Base-by-base conservation (phyloP, 306 rosid species). In the Pyrus betulifolia region DNA sequence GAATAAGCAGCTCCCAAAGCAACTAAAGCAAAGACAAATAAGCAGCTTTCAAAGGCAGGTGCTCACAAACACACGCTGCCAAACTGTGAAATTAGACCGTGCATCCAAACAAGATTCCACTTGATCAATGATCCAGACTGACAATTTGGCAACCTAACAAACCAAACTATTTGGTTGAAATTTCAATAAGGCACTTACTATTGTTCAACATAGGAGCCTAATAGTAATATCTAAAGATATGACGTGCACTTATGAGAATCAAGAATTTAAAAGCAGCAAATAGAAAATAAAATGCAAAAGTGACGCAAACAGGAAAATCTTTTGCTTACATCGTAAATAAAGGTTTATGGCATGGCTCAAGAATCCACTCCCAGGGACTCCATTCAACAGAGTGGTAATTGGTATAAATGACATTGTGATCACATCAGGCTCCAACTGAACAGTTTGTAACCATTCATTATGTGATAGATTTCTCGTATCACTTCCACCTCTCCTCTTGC, bases 341-440 rank as follows among this genome's bases (percentile, higher is more conserved):
- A 95, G 98, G 82, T 95, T 95, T 77, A 95, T 90, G 78, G 98
- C 98, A 82, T 95, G 98, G 86, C 96, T 92, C 86, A 95, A 87
- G 87, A 95, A 95, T 82, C 98, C 98, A 82, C 98, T 90, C 80
- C 98, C 98, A 0, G 89, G 97, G 46, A 95, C 97, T 82, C 98
- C 98, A 78, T 92, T 92, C 76, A 95, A 81, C 67, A 95, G 82
- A 88, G 98, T 92, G 18, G 97, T 92, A 74, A 95, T 85, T 62
- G 98, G 98, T 81, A 95, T 89, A 71, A 95, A 92, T 60, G 98
- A 90, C 97, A 95, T 89, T 81, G 97, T 86, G 86, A 95, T 95
- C 77, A 89, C 97, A 84, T 92, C 96, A 71, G 98, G 97, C 85
- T 90, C 93, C 22, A 19, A 76, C 86, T 92, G 98, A 81, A 95